Percentiles rank a stretch among this genome's conserved stretches.
phyloP scores from a whole-genome alignment of 768 basidiomycete species.

The Boletellus ananas region DNA sequence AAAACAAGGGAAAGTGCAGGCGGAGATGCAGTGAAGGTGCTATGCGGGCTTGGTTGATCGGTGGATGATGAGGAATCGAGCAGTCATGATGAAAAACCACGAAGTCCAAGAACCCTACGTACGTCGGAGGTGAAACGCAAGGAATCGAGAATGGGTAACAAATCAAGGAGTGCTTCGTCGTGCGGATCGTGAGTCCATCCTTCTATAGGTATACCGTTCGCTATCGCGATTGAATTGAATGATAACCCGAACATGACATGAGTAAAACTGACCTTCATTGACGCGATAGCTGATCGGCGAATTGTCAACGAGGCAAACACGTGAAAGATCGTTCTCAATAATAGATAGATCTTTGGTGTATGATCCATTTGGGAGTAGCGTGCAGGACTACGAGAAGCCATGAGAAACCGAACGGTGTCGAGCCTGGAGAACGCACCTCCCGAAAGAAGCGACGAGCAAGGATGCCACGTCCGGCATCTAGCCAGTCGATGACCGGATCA shows the following conservation, averaged over 20 bases:
- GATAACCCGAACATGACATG: not conserved
- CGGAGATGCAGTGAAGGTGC: conserved; percentile 23
- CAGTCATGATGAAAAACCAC: conserved; percentile 43
- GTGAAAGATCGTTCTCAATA: conserved; percentile 85
- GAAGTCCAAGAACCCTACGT: conserved; percentile 80
- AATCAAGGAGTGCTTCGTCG: conserved; percentile 94
- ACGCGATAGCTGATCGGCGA: conserved; percentile 89
- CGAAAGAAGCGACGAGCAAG: conserved; percentile 87
- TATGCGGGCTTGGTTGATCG: conserved; percentile 16
- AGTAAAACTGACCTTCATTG: conserved; percentile 71
- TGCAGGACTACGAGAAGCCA: conserved; percentile 67
- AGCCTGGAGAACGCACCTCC: conserved; percentile 54
- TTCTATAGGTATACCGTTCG: conserved; percentile 98
- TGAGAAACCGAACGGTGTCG: not conserved
- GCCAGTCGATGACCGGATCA: conserved; percentile 99
- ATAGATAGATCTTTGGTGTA: conserved; percentile 92
- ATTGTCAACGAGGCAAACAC: conserved; percentile 94
- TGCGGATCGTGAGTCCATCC: conserved; percentile 98
- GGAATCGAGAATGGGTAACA: conserved; percentile 93
- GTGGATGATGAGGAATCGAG: conserved; percentile 2
- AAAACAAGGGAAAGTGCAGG: conserved; percentile 20
- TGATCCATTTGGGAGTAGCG: conserved; percentile 84
- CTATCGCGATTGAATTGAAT: conserved; percentile 38
- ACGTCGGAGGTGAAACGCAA: conserved; percentile 96
- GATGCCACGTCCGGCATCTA: conserved; percentile 92